Base-by-base conservation (phyloP, 192 early-diverging fungal genomes). In the Phycomyces blakesleeanus region DNA sequence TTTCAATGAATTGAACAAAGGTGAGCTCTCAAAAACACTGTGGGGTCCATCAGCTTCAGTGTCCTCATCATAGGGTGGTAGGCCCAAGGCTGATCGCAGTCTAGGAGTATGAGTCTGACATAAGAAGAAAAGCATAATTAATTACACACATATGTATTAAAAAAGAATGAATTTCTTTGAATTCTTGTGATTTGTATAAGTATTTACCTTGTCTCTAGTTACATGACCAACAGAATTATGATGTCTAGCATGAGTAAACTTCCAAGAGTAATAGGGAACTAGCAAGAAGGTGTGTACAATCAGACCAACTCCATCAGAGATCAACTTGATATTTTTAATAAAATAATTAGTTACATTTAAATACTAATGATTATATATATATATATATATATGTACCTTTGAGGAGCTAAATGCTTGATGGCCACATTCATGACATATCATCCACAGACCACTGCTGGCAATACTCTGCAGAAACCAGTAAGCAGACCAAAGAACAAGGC, bases 261-360 rank as follows among this genome's bases (percentile, higher is more conserved):
- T 87, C 95, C 95, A 97, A 18, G 95, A 89, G 78, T 89, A 90
- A 80, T 84, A 97, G 10, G 95, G 93, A 40, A 96, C 93, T 59
- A 97, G 80, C 18, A 95, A 78, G 54, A 85, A 79, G 24, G 89
- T 83, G 84, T 97, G 95, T 58, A 97, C 74, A 38, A 97, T 75
- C 77, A 80, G 93, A 0, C 95, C 93, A 47, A 93, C 92, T 20
- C 79, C 69, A 73, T 96, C 87, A 82, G 93, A 93, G 69, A 96
- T 72, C n/a, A 81, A 40, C 64, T 68, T 34, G 29, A 7, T 34
- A 34, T 34, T 34, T 34, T n/a, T n/a, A n/a, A n/a, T n/a, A 15
- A 51, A n/a, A 61, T 3, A 52, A 21, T 51, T 20, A 26, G n/a
- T n/a, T n/a, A n/a, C 14, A 47, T 49, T 27, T 50, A 37, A 21